Base-by-base conservation (phyloP, 495 filamentous ascomycete genomes). In the Lepraria neglecta region DNA sequence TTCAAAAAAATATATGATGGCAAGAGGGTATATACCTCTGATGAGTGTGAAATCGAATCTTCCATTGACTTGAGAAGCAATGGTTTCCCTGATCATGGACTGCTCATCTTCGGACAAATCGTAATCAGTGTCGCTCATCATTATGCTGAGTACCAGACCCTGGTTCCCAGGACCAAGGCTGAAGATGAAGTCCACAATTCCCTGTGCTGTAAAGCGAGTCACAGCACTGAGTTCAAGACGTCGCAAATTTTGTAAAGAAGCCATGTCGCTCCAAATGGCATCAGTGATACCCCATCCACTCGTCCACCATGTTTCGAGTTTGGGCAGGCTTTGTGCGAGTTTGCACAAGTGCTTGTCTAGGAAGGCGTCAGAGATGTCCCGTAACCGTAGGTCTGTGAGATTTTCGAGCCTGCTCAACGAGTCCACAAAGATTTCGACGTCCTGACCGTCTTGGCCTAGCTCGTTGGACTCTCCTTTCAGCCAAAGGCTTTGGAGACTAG, bases 271-370 rank as follows among this genome's bases (percentile, higher is more conserved):
- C 70, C 82, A 82, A 12, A 79, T 70, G 45, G 72, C 73, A 62
- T 86, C 79, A 0, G 78, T 74, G 33, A 84, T 73, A 12, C 76
- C 77, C 45, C 80, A 81, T 40, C 83, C 81, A 57, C 79, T 77
- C 28, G 78, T 74, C 65, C 74, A 78, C 42, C 88, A 74, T 5
- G 79, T 72, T 64, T 85, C 82, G 17, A 90, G 72, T 4, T 70
- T 64, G 0, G 74, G 71, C 33, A 87, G 71, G 15, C 69, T 73
- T 28, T 73, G 70, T 1, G 82, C 77, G 6, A 89, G 72, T 11
- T 68, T 59, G 24, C 74, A 71, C 45, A 89, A 75, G 50, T 84
- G 71, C 24, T 75, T 70, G 50, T 78, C 77, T 5, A 66, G 70
- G 48, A 87, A 79, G 52, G 77, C 75, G 30, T 84, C 81, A 3